These are phyloP conservation scores for Eimeria brunetti DNA, from an alignment of 169 alveolate genomes.

Conservation along the genomic window DNA sequence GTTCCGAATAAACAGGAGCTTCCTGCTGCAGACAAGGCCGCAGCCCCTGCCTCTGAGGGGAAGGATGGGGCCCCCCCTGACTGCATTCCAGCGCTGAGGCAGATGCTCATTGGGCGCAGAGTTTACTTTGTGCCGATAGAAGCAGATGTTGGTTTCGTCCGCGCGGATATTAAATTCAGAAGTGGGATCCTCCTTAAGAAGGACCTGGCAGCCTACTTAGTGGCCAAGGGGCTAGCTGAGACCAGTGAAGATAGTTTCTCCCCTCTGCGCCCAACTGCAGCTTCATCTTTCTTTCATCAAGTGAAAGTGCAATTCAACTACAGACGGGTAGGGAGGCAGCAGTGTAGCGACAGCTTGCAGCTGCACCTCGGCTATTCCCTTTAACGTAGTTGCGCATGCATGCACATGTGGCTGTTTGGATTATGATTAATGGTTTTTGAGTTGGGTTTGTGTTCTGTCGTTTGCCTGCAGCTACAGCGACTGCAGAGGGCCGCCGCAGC, in stretches of 20 bases:
- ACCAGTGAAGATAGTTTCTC: slow-evolving; percentile 10
- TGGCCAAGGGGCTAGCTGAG: slow-evolving; percentile 22
- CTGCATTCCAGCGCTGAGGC: neutral
- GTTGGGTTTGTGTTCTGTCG: neutral
- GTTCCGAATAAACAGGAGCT: too few species aligned
- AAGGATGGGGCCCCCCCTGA: neutral
- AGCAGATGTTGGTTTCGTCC: neutral
- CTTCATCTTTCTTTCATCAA: slow-evolving; percentile 20
- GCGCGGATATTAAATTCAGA: neutral
- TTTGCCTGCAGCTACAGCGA: slow-evolving; percentile 26
- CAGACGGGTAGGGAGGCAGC: neutral
- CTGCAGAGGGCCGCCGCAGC: slow-evolving; percentile 29
- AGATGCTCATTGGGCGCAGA: neutral
- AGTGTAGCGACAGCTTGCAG: neutral
- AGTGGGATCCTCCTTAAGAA: neutral
- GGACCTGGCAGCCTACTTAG: neutral
- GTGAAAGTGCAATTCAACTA: neutral
- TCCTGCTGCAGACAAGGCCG: too few species aligned
- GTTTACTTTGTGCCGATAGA: slow-evolving; percentile 46
- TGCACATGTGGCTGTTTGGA: neutral
- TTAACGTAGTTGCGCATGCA: neutral
- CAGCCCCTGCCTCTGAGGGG: neutral
- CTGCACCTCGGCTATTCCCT: neutral
- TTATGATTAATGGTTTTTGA: too few species aligned
- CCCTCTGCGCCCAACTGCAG: neutral